phyloP scores from a whole-genome alignment of 2,329 filamentous ascomycete genomes.

The Pestalotiopsis fici region DNA sequence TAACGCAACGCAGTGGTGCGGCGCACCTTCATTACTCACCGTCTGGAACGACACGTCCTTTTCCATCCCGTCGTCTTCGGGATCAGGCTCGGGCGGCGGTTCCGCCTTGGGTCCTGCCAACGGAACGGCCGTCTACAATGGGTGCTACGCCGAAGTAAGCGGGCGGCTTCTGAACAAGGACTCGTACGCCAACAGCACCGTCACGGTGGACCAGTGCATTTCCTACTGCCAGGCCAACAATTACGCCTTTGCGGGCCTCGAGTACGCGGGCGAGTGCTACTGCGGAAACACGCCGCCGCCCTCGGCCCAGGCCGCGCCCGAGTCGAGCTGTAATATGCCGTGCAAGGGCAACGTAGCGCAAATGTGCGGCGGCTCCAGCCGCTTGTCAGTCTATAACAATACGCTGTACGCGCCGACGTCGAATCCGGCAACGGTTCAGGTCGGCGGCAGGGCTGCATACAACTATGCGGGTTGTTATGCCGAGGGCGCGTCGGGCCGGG shows the following conservation, averaged over 20 bases:
- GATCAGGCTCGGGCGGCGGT: neutral
- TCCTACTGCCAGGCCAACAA: slow-evolving; percentile 7
- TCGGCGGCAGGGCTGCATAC: slow-evolving; percentile 1
- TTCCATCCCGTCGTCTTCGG: neutral
- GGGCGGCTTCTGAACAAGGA: slow-evolving; percentile 6
- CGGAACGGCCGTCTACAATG: neutral
- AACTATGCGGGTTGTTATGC: slow-evolving; percentile 19
- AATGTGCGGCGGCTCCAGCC: slow-evolving; percentile 11
- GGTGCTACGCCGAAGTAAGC: neutral
- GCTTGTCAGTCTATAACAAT: slow-evolving; percentile 18
- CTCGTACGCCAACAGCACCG: neutral
- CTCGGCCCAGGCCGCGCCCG: neutral
- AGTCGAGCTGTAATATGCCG: slow-evolving; percentile 8
- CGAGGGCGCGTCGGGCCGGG: slow-evolving; percentile 17
- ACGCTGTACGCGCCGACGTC: slow-evolving; percentile 16
- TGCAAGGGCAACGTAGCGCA: slow-evolving; percentile 10
- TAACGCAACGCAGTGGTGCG: slow-evolving; percentile 22
- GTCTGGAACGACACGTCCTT: slow-evolving; percentile 7
- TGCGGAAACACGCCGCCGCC: slow-evolving; percentile 3
- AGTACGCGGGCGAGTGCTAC: slow-evolving; percentile 13
- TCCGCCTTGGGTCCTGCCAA: neutral
- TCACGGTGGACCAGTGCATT: slow-evolving; percentile 7
- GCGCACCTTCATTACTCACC: slow-evolving; percentile 1
- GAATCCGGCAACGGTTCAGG: slow-evolving; percentile 11
- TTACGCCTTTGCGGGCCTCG: slow-evolving; percentile 4